These are phyloP conservation scores for Harringtonia aguacate DNA, from an alignment of 2,329 filamentous ascomycete genomes.

Conservation along the genomic window DNA sequence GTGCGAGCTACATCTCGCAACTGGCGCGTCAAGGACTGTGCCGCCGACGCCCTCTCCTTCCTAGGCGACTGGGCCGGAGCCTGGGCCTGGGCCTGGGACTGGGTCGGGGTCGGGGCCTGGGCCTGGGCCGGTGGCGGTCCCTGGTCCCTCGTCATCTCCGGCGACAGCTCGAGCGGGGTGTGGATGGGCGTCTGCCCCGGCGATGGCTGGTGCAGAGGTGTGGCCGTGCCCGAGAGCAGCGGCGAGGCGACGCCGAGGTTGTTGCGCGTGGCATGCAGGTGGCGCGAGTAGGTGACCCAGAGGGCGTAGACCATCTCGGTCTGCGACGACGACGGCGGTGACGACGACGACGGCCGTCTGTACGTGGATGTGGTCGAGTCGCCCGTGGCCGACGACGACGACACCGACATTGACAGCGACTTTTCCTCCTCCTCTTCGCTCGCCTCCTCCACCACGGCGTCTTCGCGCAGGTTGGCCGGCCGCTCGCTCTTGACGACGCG, in stretches of 20 bases:
- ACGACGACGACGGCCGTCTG: too few species aligned
- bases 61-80: too few species aligned
- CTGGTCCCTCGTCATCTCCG: too few species aligned
- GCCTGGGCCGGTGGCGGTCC: too few species aligned
- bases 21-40: conserved; percentile 42
- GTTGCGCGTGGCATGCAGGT: conserved; percentile 67
- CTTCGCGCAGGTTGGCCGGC: conserved; percentile 46
- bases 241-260: conserved; percentile 52
- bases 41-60: conserved; percentile 29
- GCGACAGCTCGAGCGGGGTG: conserved; percentile 44
- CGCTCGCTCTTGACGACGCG: conserved; percentile 86
- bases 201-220: conserved; percentile 68
- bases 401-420: too few species aligned
- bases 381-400: conserved; percentile 1
- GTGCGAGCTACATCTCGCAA: conserved; percentile 45
- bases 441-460: conserved; percentile 48
- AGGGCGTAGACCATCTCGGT: conserved; percentile 85
- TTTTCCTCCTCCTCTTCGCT: conserved; percentile 38
- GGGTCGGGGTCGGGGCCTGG: too few species aligned
- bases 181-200: conserved; percentile 59
- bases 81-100: too few species aligned
- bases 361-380: conserved; percentile 27
- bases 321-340: too few species aligned
- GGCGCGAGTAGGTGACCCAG: conserved; percentile 94
- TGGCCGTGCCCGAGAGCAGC: conserved; percentile 50